Percentiles rank a stretch among this genome's conserved stretches.
These are phyloP conservation scores for Pseudogymnoascus sp. DNA, from an alignment of 2,329 filamentous ascomycete genomes.

Conservation along the genomic window DNA sequence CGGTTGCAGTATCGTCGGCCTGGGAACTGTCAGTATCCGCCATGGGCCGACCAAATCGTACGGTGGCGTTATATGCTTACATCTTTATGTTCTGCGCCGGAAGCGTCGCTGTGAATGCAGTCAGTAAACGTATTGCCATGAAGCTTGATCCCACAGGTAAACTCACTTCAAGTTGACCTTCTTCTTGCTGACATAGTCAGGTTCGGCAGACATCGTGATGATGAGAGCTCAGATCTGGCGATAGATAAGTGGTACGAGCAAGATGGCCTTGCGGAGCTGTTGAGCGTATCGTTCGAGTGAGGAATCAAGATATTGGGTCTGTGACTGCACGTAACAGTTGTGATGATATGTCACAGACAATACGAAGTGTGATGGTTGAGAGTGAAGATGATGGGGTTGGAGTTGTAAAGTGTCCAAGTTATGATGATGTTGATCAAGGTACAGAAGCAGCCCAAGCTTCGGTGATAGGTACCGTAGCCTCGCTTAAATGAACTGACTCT, in stretches of 20 bases:
- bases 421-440: conserved; percentile 8
- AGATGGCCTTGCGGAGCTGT: neutral
- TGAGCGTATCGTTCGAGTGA: neutral
- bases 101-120: conserved; percentile 60
- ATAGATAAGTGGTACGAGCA: conserved; percentile 11
- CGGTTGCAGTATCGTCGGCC: conserved; percentile 87
- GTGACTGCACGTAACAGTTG: conserved; percentile 6
- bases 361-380: neutral
- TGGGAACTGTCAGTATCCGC: conserved; percentile 35
- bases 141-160: conserved; percentile 1
- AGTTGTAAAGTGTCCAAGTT: conserved; percentile 8
- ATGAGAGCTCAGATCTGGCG: conserved; percentile 4
- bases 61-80: conserved; percentile 42
- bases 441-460: conserved; percentile 4
- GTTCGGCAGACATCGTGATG: conserved; percentile 61
- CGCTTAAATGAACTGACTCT: conserved; percentile 8
- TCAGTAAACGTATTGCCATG: conserved; percentile 30
- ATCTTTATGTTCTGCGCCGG: conserved; percentile 77
- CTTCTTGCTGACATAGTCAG: conserved; percentile 58
- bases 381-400: neutral
- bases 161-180: conserved; percentile 77
- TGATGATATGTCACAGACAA: conserved; percentile 6
- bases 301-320: neutral
- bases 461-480: conserved; percentile 8
- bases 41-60: conserved; percentile 20